Evolutionary conservation across 2,329 filamentous ascomycete genomes (phyloP).

Genomic region (Fusarium sterilihyphosum): DNA sequence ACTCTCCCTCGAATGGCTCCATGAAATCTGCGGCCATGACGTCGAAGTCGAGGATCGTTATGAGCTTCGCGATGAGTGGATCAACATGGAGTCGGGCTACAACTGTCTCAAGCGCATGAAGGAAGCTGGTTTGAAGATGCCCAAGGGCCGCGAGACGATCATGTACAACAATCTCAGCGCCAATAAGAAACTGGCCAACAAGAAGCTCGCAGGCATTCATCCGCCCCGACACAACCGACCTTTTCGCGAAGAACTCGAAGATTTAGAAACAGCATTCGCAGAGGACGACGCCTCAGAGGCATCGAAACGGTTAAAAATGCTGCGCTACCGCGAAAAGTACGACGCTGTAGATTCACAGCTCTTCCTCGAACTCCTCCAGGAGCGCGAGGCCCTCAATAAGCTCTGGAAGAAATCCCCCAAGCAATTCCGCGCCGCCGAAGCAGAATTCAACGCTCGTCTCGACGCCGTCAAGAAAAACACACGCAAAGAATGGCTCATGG

Average conservation of each 20-base stretch:
- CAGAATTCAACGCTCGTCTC: conserved; percentile 50
- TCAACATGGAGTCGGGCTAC: conserved; percentile 59
- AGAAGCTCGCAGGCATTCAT: conserved; percentile 45
- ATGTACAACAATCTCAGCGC: conserved; percentile 37
- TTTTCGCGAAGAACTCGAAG: conserved; percentile 54
- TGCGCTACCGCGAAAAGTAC: conserved; percentile 44
- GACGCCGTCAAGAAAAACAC: conserved; percentile 47
- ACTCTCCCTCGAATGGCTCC: conserved; percentile 66
- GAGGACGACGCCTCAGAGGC: not conserved
- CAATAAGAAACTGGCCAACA: conserved; percentile 36
- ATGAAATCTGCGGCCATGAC: conserved; percentile 64
- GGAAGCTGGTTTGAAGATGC: conserved; percentile 53
- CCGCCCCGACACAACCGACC: conserved; percentile 50
- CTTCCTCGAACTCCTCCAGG: conserved; percentile 48
- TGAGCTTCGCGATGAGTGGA: conserved; percentile 55
- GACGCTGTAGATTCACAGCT: conserved; percentile 28
- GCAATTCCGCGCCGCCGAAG: conserved; percentile 45
- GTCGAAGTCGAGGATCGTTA: conserved; percentile 41
- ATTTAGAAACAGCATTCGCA: conserved; percentile 47
- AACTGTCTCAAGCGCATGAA: conserved; percentile 59
- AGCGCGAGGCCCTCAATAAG: conserved; percentile 43
- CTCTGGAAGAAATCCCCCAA: conserved; percentile 28
- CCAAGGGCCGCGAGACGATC: conserved; percentile 54
- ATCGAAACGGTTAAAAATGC: conserved; percentile 38
- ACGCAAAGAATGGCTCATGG: conserved; percentile 50